phyloP scores from a whole-genome alignment of 2,329 filamentous ascomycete species.

The Monilinia aucupariae region DNA sequence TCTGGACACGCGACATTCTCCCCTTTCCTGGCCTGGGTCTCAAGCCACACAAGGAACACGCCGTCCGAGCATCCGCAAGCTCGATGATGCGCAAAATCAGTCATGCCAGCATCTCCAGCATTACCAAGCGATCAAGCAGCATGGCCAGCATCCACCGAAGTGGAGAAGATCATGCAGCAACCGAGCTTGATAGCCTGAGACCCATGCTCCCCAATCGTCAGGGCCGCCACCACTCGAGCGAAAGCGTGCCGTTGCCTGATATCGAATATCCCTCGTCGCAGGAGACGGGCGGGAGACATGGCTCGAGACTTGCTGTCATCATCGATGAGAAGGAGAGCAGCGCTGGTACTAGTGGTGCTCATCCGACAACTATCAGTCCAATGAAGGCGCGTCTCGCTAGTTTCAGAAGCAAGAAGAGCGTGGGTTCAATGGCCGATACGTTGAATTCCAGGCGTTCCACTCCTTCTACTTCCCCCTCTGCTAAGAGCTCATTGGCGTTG shows the following conservation, averaged over 20 bases:
- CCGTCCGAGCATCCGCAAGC: slow-evolving; percentile 73
- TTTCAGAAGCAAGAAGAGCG: slow-evolving; percentile 27
- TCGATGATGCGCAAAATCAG: slow-evolving; percentile 86
- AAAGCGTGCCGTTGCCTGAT: slow-evolving; percentile 18
- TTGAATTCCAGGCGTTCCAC: slow-evolving; percentile 17
- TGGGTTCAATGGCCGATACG: slow-evolving; percentile 22
- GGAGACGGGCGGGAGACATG: neutral
- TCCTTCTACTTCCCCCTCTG: slow-evolving; percentile 28
- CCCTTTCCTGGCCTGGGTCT: slow-evolving; percentile 77
- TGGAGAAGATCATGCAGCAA: slow-evolving; percentile 24
- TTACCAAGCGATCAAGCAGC: slow-evolving; percentile 57
- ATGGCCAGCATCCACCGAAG: slow-evolving; percentile 30
- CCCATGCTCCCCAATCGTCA: slow-evolving; percentile 15
- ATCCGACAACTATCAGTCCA: neutral
- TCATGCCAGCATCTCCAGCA: slow-evolving; percentile 64
- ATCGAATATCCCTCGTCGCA: slow-evolving; percentile 21
- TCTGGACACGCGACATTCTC: slow-evolving; percentile 77
- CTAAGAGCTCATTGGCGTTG: slow-evolving; percentile 26
- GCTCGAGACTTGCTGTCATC: slow-evolving; percentile 29
- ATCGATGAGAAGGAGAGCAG: slow-evolving; percentile 32
- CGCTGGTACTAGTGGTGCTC: slow-evolving; percentile 22
- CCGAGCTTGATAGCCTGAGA: slow-evolving; percentile 21
- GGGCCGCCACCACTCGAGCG: slow-evolving; percentile 21
- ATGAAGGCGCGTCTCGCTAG: slow-evolving; percentile 26
- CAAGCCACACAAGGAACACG: slow-evolving; percentile 60